Evolutionary conservation across 768 basidiomycete species (phyloP).

Genomic region (Boletus speciosus): DNA sequence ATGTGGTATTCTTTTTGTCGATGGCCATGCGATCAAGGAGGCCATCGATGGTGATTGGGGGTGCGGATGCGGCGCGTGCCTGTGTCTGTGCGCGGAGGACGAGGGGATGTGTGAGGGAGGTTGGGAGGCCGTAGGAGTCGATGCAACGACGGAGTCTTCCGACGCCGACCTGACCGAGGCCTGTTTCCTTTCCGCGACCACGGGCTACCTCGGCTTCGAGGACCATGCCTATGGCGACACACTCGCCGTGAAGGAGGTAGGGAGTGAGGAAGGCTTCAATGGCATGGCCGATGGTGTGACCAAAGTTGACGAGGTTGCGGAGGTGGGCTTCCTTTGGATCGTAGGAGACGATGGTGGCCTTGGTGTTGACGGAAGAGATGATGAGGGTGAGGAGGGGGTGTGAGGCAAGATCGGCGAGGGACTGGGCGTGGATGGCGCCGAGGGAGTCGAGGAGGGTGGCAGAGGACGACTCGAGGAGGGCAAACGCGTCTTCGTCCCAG

Average conservation of each 20-base stretch:
- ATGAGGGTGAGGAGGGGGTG: conserved; percentile 88
- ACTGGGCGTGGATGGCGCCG: conserved; percentile 46
- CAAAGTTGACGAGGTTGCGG: conserved; percentile 98
- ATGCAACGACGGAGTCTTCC: conserved; percentile 86
- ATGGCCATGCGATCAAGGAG: conserved; percentile 92
- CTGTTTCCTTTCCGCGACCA: conserved; percentile 57
- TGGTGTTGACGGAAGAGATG: conserved; percentile 89
- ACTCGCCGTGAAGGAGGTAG: conserved; percentile 93
- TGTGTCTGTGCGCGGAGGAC: conserved; percentile 40
- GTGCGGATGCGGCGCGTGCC: conserved; percentile 18
- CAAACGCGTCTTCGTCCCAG: conserved; percentile 90
- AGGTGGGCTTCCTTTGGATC: conserved; percentile 97
- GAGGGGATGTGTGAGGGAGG: conserved; percentile 73
- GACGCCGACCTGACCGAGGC: conserved; percentile 87
- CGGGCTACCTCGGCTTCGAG: conserved; percentile 94
- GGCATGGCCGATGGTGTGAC: conserved; percentile 97
- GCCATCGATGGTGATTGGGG: conserved; percentile 57
- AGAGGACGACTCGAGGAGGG: conserved; percentile 80
- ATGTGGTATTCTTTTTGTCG: conserved; percentile 96
- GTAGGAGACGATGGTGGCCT: conserved; percentile 94
- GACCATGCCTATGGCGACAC: conserved; percentile 93
- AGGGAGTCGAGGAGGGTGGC: conserved; percentile 86
- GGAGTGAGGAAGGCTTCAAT: conserved; percentile 96
- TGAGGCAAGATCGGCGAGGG: conserved; percentile 71
- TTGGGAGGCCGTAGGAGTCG: conserved; percentile 87